Evolutionary conservation across 208 protist species (phyloP), one percentile per base, ranked within the genome.

Genomic region (Acanthamoeba culbertsoni): DNA sequence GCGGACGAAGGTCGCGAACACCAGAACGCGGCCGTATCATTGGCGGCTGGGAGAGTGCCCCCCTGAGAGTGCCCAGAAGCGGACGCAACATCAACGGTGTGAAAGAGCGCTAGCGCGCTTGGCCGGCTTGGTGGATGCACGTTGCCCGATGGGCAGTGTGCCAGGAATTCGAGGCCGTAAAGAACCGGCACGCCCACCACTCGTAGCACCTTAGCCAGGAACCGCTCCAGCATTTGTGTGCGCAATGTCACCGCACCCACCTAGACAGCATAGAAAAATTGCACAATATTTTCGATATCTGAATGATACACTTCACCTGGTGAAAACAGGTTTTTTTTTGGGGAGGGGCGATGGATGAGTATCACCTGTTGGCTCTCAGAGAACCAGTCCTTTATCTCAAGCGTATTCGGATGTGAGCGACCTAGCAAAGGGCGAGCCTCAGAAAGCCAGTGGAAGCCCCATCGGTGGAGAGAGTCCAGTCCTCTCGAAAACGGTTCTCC

Each of bases 161-260:
- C 77, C 12, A 88, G 18, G 43, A 88, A 88, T 35, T 88, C 43
- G 18, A n/a, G 18, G 43, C 43, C 77, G 28, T 88, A 88, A 35
- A 57, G 35, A 16, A 88, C 12, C 20, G 18, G 18, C 20, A 88
- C 57, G 28, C 46, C 77, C 28, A 88, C 20, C 63, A 59, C 20
- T n/a, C 37, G 26, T 26, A 28, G 20, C 20, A 88, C 46, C 28
- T 88, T 88, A 31, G 37, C 77, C 12, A 88, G 77, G 46, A 88
- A 88, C 28, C 77, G 77, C 43, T 88, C 77, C n/a, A 88, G 77
- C 43, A 88, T 33, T 35, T 88, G 77, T 57, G 77, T 35, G 12
- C 77, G 12, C 18, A 88, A n/a, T 14, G 77, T 57, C 12, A 88
- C 28, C 43, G 31, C 77, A 37, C 37, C 77, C 77, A 88, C 77